Conservation (phyloP, 2,329 filamentous ascomycete species). For the Exophiala bonariae region DNA sequence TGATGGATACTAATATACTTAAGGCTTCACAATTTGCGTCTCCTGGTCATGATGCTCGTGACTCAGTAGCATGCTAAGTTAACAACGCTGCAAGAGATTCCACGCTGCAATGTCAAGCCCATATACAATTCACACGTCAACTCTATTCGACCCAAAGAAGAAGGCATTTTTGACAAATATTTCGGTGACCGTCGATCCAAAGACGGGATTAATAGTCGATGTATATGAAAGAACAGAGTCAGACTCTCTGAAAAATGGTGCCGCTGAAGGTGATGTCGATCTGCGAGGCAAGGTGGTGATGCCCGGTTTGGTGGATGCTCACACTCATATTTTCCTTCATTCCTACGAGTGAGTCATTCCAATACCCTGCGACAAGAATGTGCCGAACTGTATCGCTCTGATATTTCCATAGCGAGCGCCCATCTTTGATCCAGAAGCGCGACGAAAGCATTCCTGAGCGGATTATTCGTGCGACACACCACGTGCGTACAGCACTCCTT, state of each 20-base stretch:
- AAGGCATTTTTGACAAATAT: conserved; percentile 44
- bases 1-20: too few relatives aligned
- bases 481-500: conserved; percentile 53
- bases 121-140: conserved; percentile 45
- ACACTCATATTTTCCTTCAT: conserved; percentile 60
- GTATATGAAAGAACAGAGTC: conserved; percentile 1
- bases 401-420: conserved; percentile 34
- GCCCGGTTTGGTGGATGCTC: conserved; percentile 56
- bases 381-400: background rate
- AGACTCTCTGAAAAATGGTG: background rate
- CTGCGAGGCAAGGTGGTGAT: conserved; percentile 55
- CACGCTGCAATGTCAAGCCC: conserved; percentile 4
- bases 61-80: too few relatives aligned
- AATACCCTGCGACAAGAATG: background rate
- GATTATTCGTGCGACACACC: conserved; percentile 55
- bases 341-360: conserved; percentile 34
- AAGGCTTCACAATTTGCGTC: too few relatives aligned
- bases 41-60: too few relatives aligned
- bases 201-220: conserved; percentile 45
- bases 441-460: conserved; percentile 61
- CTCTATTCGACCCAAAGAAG: conserved; percentile 48
- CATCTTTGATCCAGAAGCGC: conserved; percentile 52
- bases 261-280: conserved; percentile 48
- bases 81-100: too few relatives aligned
- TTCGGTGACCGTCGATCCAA: conserved; percentile 44